Evolutionary conservation across 257 asterid species (phyloP).

Genomic region (Nicotiana noctiflora): DNA sequence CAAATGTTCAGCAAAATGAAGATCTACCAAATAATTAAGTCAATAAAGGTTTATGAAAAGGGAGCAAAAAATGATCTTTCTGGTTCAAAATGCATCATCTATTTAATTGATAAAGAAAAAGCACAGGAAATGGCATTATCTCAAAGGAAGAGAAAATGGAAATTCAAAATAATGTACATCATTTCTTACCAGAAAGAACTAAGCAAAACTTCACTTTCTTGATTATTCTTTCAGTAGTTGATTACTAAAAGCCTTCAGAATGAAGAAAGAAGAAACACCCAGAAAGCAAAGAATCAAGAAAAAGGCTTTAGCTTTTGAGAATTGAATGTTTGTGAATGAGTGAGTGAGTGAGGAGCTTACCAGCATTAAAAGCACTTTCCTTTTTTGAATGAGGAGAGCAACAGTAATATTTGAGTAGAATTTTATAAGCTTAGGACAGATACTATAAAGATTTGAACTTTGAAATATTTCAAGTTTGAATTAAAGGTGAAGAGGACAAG

Average conservation of each 20-base stretch:
- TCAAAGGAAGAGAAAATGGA: neutral
- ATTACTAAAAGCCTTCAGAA: slow-evolving; percentile 3
- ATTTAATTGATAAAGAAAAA: neutral
- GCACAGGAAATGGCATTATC: neutral
- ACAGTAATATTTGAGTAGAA: neutral
- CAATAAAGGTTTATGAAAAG: neutral
- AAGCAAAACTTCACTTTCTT: slow-evolving; percentile 8
- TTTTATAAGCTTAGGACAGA: slow-evolving; percentile 10
- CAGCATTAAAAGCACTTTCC: neutral
- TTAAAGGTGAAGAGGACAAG: slow-evolving; percentile 32
- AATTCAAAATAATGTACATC: neutral
- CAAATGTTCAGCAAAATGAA: neutral
- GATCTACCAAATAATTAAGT: neutral
- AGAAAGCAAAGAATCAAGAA: slow-evolving; percentile 1
- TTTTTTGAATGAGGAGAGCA: neutral
- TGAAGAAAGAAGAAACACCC: neutral
- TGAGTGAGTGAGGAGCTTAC: neutral
- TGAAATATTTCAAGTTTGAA: slow-evolving; percentile 37
- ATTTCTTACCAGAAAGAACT: neutral
- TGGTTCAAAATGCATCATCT: neutral
- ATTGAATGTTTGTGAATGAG: neutral
- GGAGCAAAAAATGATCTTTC: neutral
- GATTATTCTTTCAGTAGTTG: neutral
- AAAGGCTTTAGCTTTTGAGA: neutral
- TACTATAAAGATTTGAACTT: slow-evolving; percentile 8